Base-by-base conservation (phyloP, 306 rosid species). In the Quercus agrifolia region DNA sequence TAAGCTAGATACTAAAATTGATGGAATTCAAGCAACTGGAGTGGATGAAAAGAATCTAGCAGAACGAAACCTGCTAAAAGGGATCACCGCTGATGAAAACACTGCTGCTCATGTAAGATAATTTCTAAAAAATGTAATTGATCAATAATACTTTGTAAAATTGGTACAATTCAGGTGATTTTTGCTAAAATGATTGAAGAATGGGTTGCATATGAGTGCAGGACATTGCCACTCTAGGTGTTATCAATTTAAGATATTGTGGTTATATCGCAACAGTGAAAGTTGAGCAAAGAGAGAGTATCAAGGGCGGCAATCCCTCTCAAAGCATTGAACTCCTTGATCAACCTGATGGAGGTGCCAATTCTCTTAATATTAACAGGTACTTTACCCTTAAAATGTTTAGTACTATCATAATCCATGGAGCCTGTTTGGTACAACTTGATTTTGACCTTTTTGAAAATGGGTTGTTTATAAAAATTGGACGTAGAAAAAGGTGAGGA, bases 1-100 rank as follows among this genome's bases (percentile, higher is more conserved):
- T 85, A 95, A 93, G 88, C 84, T 90, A 57, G 99, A 93, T 79
- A 91, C 99, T 46, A 95, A 95, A 84, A 93, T 95, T 73, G 99
- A 95, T 67, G 97, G 99, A 79, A 83, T 87, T 79, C 92, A 83
- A 83, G 97, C 97, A 33, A 82, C 91, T 59, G 91, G 93, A 79
- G 83, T 87, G 86, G 87, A 73, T 78, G 83, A 76, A 78, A 85
- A 86, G 83, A 87, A 88, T 81, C 80, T 93, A 68, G 83, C 86
- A n/a, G 88, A 95, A 70, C 86, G 97, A 57, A 95, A 95, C 86
- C 89, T 95, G 59, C 80, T 95, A 76, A 92, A 95, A 86, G 99
- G 99, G 81, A 95, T 95, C 78, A 95, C 97, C 25, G 99, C 99
- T 67, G 99, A 95, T 80, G 99, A 95, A 87, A 95, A 92, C 85